Percentiles rank a stretch among this genome's conserved stretches.
Evolutionary conservation across 768 basidiomycete species (phyloP).

Genomic region (Tulasnella sp.): DNA sequence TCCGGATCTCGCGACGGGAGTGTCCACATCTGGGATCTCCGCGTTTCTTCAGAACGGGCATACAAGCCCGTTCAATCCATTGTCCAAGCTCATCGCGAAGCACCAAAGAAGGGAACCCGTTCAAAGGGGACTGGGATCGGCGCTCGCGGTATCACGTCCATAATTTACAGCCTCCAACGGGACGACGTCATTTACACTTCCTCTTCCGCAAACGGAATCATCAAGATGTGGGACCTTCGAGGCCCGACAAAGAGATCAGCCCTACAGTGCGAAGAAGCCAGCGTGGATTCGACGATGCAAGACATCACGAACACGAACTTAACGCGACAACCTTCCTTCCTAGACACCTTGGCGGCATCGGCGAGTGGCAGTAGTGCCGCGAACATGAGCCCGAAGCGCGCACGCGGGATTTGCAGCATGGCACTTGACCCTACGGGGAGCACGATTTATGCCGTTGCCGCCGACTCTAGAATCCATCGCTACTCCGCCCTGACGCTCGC

Average conservation of each 20-base stretch:
- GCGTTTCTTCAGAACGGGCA: neutral
- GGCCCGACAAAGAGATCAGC: neutral
- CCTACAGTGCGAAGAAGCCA: neutral
- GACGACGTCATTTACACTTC: constrained; percentile 12
- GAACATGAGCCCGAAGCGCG: constrained; percentile 1
- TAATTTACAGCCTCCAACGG: constrained; percentile 8
- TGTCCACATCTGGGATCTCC: constrained; percentile 26
- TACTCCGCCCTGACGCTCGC: constrained; percentile 18
- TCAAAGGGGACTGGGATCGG: neutral
- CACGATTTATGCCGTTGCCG: constrained; percentile 14
- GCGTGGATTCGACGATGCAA: constrained; percentile 6
- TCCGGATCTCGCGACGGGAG: constrained; percentile 22
- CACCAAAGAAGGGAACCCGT: neutral
- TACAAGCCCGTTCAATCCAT: constrained; percentile 21
- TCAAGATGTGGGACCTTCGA: constrained; percentile 22
- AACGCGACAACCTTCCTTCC: constrained; percentile 9
- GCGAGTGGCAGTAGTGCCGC: neutral
- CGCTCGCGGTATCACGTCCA: constrained; percentile 17
- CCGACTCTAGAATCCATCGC: constrained; percentile 16
- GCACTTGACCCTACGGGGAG: constrained; percentile 8
- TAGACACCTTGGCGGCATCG: neutral
- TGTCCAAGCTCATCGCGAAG: constrained; percentile 13
- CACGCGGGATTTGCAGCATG: constrained; percentile 16
- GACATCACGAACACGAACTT: neutral
- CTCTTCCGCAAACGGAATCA: constrained; percentile 16